Evolutionary conservation across 441 rosid species (phyloP), one percentile per base, ranked within the genome.

Genomic region (Viola pubescens): DNA sequence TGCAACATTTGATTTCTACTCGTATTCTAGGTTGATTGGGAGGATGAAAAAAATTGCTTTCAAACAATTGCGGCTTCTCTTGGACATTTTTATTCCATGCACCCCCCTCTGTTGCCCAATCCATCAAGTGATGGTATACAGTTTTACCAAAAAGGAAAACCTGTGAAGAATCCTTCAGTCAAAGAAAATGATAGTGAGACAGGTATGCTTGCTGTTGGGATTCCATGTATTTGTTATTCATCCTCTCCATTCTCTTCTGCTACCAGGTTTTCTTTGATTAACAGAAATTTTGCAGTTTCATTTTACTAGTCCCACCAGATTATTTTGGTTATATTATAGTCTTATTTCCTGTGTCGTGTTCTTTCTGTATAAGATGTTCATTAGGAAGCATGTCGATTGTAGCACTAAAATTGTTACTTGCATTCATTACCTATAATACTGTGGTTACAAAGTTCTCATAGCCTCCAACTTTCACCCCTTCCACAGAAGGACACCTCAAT

Each of bases 51-150:
- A 77, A 74, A 54, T 64, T 92, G 98, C 75, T 76, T 92, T 56
- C 96, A 92, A 74, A 63, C 81, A 72, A 75, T 92, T 73, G 86
- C 94, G 11, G 97, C 95, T 38, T 95, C 91, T 65, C 73, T 92
- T 44, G 98, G 91, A 52, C 87, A 87, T 56, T 92, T 92, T 70
- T 92, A 87, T 68, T 94, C 96, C 38, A 73, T 92, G 92, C 88
- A 81, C 77, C 91, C 92, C 54, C 97, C 96, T 62, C 73, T 92
- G 44, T 61, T 92, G 75, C 98, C 98, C 60, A 83, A 82, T 55
- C 97, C 97, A 58, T 79, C 84, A 19, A 90, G 90, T 43, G 87
- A 84, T 37, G 87, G 87, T 66, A 70, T 82, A 74, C 77, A 70
- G 47, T 82, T 79, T 54, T 89, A 87, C 79, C 73, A 70, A 62